These are phyloP conservation scores for Aspergillus clavatus DNA, from an alignment of 2,329 filamentous ascomycete species.

Conservation along the genomic window DNA sequence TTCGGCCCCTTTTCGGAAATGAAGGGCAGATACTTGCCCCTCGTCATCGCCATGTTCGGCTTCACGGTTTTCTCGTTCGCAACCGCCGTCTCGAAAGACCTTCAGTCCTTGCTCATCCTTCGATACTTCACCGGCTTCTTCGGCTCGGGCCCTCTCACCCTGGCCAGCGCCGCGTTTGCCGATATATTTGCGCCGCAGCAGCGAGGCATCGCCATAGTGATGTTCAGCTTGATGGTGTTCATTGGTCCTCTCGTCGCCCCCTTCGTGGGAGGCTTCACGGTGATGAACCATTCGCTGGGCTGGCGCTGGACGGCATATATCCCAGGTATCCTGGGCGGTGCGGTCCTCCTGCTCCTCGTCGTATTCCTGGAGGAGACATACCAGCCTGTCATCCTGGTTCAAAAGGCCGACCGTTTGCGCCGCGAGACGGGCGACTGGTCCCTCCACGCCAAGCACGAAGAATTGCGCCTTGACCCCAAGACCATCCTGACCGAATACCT, in stretches of 20 bases:
- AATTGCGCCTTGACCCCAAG: not conserved
- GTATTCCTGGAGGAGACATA: constrained; percentile 34
- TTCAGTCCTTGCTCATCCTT: constrained; percentile 32
- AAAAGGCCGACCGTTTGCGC: constrained; percentile 31
- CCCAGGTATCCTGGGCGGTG: constrained; percentile 33
- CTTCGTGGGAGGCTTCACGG: constrained; percentile 35
- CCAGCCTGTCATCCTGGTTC: constrained; percentile 30
- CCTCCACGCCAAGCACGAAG: constrained; percentile 27
- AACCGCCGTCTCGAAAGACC: constrained; percentile 35
- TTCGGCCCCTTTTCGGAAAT: constrained; percentile 19
- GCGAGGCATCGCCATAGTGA: constrained; percentile 25
- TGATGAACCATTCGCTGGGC: constrained; percentile 27
- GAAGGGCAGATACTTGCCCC: constrained; percentile 39
- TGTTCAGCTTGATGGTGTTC: constrained; percentile 37
- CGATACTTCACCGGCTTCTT: constrained; percentile 43
- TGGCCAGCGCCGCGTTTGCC: constrained; percentile 35
- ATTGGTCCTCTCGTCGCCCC: constrained; percentile 38
- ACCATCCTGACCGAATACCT: not conserved
- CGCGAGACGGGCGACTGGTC: constrained; percentile 31
- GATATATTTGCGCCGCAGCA: constrained; percentile 15
- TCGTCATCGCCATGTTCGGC: constrained; percentile 36
- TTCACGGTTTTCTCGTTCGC: constrained; percentile 43
- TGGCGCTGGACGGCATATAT: constrained; percentile 42
- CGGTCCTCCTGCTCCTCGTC: constrained; percentile 10
- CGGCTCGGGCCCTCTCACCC: constrained; percentile 35